Conservation (phyloP, 2,329 filamentous ascomycete genomes). For the Sclerotinia trifoliorum region DNA sequence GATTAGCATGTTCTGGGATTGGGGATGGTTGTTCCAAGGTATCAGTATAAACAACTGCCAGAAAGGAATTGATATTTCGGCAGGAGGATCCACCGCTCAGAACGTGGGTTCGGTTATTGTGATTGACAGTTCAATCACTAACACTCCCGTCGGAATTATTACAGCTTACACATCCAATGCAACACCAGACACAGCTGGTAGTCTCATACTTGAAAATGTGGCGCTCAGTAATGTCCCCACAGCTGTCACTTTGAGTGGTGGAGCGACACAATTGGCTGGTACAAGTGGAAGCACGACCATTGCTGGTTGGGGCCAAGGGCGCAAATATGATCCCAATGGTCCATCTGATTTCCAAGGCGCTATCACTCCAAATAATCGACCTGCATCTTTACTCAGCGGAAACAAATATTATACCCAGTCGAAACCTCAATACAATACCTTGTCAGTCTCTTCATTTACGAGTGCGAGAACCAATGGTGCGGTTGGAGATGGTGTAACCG, state of each 20-base stretch:
- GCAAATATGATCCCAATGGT: constrained; percentile 55
- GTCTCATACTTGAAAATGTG: constrained; percentile 23
- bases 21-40: constrained; percentile 56
- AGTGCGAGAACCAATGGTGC: constrained; percentile 45
- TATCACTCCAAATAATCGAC: constrained; percentile 37
- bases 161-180: constrained; percentile 54
- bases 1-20: constrained; percentile 58
- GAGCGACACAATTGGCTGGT: not conserved
- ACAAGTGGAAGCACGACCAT: constrained; percentile 24
- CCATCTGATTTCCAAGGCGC: constrained; percentile 45
- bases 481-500: constrained; percentile 54
- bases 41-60: constrained; percentile 53
- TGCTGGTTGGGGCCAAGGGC: constrained; percentile 18
- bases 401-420: constrained; percentile 46
- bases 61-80: constrained; percentile 52
- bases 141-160: constrained; percentile 49
- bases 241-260: constrained; percentile 42
- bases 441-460: constrained; percentile 43
- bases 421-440: constrained; percentile 54
- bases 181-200: constrained; percentile 34
- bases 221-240: constrained; percentile 17
- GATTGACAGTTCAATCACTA: constrained; percentile 53
- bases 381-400: constrained; percentile 17
- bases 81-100: constrained; percentile 44
- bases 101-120: constrained; percentile 56